phyloP scores from a whole-genome alignment of 2,329 filamentous ascomycete species.

The Apiospora kogelbergensis region DNA sequence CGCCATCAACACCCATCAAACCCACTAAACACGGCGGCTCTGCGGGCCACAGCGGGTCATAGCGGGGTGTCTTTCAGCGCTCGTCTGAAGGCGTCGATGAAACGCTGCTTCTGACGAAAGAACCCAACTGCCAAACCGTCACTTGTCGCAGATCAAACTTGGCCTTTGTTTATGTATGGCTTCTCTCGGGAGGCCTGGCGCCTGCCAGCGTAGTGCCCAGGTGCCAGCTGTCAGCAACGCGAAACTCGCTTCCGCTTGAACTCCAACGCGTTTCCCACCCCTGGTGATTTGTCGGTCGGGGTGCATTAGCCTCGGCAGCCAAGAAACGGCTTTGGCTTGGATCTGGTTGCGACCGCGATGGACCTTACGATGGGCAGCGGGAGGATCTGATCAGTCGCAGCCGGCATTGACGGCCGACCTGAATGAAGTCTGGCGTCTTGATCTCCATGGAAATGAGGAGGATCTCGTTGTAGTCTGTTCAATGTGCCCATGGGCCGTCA shows the following conservation, averaged over 20 bases:
- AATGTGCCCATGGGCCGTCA: background rate
- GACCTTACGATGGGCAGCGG: background rate
- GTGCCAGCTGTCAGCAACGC: background rate
- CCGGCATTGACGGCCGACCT: background rate
- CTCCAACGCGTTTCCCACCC: no score
- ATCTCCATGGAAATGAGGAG: background rate
- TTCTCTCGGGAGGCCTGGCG: no score
- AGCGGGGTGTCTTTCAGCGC: no score
- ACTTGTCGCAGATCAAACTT: background rate
- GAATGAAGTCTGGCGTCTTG: no score
- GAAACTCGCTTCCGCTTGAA: background rate
- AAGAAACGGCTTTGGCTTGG: background rate
- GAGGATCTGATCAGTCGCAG: background rate
- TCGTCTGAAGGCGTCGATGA: slow-evolving; percentile 6
- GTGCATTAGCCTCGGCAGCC: background rate
- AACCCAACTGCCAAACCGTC: slow-evolving; percentile 5
- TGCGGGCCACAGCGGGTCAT: background rate
- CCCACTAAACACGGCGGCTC: background rate
- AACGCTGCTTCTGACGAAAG: background rate
- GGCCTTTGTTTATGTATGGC: background rate
- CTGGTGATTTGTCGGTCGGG: background rate
- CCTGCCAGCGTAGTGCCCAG: no score
- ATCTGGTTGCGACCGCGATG: background rate
- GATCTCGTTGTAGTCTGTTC: background rate
- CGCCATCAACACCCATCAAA: no score